Conservation (phyloP, 305 asterid genomes). For the Euphrasia arctica region DNA sequence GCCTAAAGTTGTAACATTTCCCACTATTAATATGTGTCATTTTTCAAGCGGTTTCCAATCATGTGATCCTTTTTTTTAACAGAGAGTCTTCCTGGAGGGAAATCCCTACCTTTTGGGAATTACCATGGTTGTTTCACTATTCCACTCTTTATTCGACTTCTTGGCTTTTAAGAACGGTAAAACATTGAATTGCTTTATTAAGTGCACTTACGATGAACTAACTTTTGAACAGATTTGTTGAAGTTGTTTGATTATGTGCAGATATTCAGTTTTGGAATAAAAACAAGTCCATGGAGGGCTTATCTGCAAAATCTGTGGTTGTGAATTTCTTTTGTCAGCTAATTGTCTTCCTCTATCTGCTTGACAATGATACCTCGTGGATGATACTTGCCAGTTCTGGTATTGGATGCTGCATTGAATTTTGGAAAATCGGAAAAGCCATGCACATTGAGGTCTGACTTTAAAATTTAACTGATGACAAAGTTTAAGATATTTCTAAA, state of each 20-base stretch:
- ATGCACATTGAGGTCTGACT: conserved; percentile 90
- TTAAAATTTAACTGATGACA: neutral
- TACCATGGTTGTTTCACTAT: conserved; percentile 83
- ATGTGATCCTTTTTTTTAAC: conserved; percentile 35
- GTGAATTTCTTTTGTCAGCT: conserved; percentile 90
- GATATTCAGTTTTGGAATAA: conserved; percentile 99
- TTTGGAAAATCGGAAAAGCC: conserved; percentile 99
- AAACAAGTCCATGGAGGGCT: conserved; percentile 98
- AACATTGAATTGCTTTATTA: conserved; percentile 19
- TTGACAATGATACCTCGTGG: conserved; percentile 98
- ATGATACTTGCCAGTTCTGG: conserved; percentile 99
- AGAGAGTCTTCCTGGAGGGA: conserved; percentile 98
- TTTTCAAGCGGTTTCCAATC: conserved; percentile 24
- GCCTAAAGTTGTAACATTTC: neutral
- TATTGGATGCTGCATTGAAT: conserved; percentile 95
- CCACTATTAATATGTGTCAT: conserved; percentile 3
- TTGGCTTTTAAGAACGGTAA: conserved; percentile 97
- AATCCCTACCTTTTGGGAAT: conserved; percentile 83
- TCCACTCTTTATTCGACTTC: conserved; percentile 92
- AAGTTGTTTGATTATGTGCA: conserved; percentile 33
- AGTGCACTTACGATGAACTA: conserved; percentile 10
- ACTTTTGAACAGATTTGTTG: conserved; percentile 18
- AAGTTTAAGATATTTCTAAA: conserved; percentile 1
- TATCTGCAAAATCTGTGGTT: conserved; percentile 90
- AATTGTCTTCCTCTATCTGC: conserved; percentile 85